phyloP scores from a whole-genome alignment of 176 grass and related monocot species.

The Zea luxurians region DNA sequence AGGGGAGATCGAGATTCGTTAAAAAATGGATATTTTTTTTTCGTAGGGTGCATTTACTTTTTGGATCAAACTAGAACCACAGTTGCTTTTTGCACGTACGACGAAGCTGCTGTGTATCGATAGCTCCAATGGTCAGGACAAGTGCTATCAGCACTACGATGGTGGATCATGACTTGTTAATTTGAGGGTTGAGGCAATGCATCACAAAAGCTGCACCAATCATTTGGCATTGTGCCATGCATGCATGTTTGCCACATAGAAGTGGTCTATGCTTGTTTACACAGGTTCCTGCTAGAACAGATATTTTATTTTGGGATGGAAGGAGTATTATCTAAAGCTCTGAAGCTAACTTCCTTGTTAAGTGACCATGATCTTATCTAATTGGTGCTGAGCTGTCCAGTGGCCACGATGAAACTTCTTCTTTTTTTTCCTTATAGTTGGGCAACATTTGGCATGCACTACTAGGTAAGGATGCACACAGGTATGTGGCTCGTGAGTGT shows the following conservation, averaged over 20 bases:
- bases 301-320: too few species aligned
- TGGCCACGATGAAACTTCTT: not conserved
- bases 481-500: constrained; percentile 35
- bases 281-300: not conserved
- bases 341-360: not conserved
- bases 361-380: constrained; percentile 5
- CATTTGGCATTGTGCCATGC: not conserved
- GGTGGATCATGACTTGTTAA: constrained; percentile 36
- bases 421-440: constrained; percentile 13
- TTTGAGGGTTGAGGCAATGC: not conserved
- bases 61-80: not conserved
- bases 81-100: not conserved
- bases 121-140: not conserved
- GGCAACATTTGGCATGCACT: constrained; percentile 30
- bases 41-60: too few species aligned
- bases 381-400: not conserved
- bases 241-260: not conserved
- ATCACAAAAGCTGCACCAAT: constrained; percentile 24
- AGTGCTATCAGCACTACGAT: constrained; percentile 36
- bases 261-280: not conserved
- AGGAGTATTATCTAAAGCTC: too few species aligned
- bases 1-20: not conserved
- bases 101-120: not conserved
- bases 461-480: not conserved
- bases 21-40: not conserved